Conservation (phyloP, 2,329 filamentous ascomycete species). For the Elsinoe batatas region DNA sequence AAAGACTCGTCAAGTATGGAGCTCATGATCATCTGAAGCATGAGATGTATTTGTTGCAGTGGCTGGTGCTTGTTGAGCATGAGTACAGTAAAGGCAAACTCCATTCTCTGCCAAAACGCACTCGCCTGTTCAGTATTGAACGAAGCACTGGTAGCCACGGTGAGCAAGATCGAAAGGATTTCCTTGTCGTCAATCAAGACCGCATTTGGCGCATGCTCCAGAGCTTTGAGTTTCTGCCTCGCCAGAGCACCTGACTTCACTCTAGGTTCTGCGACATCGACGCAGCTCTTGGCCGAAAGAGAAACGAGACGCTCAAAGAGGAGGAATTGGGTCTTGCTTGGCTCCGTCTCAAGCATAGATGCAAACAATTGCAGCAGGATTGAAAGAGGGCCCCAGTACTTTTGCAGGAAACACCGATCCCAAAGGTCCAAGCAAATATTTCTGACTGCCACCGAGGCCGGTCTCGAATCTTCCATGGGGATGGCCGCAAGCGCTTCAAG, state of each 20-base stretch:
- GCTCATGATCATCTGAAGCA: slow-evolving; percentile 56
- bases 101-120: slow-evolving; percentile 58
- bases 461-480: not conserved
- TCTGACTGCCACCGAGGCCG: slow-evolving; percentile 50
- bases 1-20: slow-evolving; percentile 55
- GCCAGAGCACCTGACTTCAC: slow-evolving; percentile 15
- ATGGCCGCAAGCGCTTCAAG: not conserved
- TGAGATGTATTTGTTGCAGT: slow-evolving; percentile 51
- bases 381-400: slow-evolving; percentile 52
- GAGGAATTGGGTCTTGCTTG: slow-evolving; percentile 47
- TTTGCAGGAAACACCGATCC: slow-evolving; percentile 56
- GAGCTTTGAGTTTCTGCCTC: slow-evolving; percentile 22
- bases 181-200: slow-evolving; percentile 51
- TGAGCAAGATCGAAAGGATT: slow-evolving; percentile 57
- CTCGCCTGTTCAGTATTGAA: slow-evolving; percentile 31
- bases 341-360: slow-evolving; percentile 54
- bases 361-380: slow-evolving; percentile 55
- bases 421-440: slow-evolving; percentile 57
- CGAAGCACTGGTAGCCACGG: slow-evolving; percentile 51
- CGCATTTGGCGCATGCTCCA: slow-evolving; percentile 24
- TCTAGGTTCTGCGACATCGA: slow-evolving; percentile 45
- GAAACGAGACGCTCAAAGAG: slow-evolving; percentile 48
- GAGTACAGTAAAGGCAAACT: slow-evolving; percentile 56
- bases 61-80: slow-evolving; percentile 60
- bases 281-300: slow-evolving; percentile 36